Percentiles rank a stretch among this genome's conserved stretches.
phyloP scores from a whole-genome alignment of 805 yeast genomes.

The Suhomyces sp. region DNA sequence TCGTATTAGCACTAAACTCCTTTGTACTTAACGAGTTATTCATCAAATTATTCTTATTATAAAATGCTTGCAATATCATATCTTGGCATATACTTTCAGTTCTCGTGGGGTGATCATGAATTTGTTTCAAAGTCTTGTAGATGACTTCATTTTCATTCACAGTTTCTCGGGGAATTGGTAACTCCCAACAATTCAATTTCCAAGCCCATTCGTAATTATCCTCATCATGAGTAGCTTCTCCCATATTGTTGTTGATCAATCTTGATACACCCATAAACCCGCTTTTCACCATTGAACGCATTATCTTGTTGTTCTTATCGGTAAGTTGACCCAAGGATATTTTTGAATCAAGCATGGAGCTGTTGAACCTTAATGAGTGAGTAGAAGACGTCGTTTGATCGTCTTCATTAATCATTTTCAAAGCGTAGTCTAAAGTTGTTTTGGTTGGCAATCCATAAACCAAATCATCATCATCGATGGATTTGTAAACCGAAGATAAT shows the following conservation, averaged over 20 bases:
- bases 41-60: slow-evolving; percentile 10
- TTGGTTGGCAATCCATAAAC: slow-evolving; percentile 62
- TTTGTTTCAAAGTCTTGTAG: slow-evolving; percentile 51
- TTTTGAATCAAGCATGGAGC: slow-evolving; percentile 55
- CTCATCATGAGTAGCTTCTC: neutral
- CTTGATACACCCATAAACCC: slow-evolving; percentile 63
- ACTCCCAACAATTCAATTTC: slow-evolving; percentile 77
- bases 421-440: slow-evolving; percentile 52
- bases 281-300: slow-evolving; percentile 42
- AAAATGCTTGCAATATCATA: slow-evolving; percentile 19
- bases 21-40: slow-evolving; percentile 12
- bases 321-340: slow-evolving; percentile 11
- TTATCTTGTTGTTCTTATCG: slow-evolving; percentile 15
- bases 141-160: slow-evolving; percentile 44
- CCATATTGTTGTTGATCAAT: slow-evolving; percentile 31
- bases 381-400: slow-evolving; percentile 20
- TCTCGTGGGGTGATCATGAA: slow-evolving; percentile 36
- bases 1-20: slow-evolving; percentile 14
- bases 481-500: slow-evolving; percentile 44
- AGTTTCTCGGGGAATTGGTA: slow-evolving; percentile 48
- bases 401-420: slow-evolving; percentile 37
- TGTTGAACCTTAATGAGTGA: slow-evolving; percentile 50
- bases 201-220: slow-evolving; percentile 63
- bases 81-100: slow-evolving; percentile 16
- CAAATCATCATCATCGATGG: slow-evolving; percentile 63